Conservation (phyloP, 2,329 filamentous ascomycete genomes). For the Pseudocercospora fijiensis region DNA sequence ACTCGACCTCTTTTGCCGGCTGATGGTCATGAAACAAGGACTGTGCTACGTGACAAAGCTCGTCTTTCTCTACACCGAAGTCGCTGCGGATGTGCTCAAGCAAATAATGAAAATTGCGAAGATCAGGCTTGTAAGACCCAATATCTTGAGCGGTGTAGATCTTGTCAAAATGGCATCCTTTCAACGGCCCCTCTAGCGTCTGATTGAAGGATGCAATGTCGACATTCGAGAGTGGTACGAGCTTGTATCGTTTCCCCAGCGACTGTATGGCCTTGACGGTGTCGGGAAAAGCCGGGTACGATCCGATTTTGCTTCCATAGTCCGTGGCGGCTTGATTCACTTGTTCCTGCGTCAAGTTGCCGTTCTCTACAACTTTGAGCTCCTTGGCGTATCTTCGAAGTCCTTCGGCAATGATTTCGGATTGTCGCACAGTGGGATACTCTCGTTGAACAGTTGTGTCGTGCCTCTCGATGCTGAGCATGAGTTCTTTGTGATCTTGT, state of each 20-base stretch:
- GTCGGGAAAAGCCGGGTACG: slow-evolving; percentile 60
- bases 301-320: slow-evolving; percentile 55
- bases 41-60: slow-evolving; percentile 68
- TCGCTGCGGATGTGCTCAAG: slow-evolving; percentile 54
- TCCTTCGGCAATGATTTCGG: slow-evolving; percentile 48
- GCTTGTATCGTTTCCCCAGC: slow-evolving; percentile 55
- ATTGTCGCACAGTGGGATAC: slow-evolving; percentile 61
- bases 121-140: slow-evolving; percentile 68
- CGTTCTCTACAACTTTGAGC: slow-evolving; percentile 49
- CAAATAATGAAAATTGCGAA: slow-evolving; percentile 65
- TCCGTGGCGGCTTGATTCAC: slow-evolving; percentile 44
- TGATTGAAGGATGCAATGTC: slow-evolving; percentile 54
- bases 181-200: slow-evolving; percentile 52
- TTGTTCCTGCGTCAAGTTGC: slow-evolving; percentile 50
- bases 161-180: slow-evolving; percentile 59
- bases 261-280: slow-evolving; percentile 54
- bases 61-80: slow-evolving; percentile 56
- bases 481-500: slow-evolving; percentile 45
- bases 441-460: slow-evolving; percentile 52
- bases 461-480: slow-evolving; percentile 49
- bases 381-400: slow-evolving; percentile 35
- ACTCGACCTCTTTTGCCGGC: slow-evolving; percentile 60
- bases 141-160: slow-evolving; percentile 70
- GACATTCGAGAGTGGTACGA: slow-evolving; percentile 63
- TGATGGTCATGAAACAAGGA: slow-evolving; percentile 67